phyloP scores from a whole-genome alignment of 2,329 filamentous ascomycete species.

The Trichoderma afroharzianum region DNA sequence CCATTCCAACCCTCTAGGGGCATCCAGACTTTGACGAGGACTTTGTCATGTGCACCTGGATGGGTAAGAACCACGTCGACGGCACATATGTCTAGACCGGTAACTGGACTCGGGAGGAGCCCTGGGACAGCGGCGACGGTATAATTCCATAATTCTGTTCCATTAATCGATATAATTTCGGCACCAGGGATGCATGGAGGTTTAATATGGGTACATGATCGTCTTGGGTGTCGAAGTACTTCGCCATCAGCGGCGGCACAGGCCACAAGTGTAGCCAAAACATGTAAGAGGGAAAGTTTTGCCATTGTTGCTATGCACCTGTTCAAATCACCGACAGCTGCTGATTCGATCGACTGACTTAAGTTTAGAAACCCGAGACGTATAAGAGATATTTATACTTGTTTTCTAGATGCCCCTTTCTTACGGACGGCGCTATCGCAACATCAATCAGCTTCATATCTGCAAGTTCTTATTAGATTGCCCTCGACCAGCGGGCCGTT shows the following conservation, averaged over 20 bases:
- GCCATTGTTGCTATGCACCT: not conserved
- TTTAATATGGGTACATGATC: not conserved
- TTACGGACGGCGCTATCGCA: not conserved
- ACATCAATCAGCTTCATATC: not conserved
- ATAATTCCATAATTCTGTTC: not conserved
- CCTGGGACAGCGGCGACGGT: not conserved
- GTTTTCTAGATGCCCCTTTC: not conserved
- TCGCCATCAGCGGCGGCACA: not conserved
- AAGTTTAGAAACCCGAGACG: not conserved
- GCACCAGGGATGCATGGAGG: not conserved
- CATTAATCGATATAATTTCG: not conserved
- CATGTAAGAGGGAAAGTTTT: not conserved
- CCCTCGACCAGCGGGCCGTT: not conserved
- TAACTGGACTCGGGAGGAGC: not conserved
- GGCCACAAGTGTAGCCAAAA: not conserved
- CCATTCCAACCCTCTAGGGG: not conserved
- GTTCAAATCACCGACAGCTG: not conserved
- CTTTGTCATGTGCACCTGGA: not conserved
- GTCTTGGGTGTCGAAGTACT: not conserved
- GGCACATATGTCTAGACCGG: not conserved
- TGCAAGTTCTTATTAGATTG: not conserved
- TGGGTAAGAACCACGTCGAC: not conserved
- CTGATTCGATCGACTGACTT: not conserved
- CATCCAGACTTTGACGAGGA: not conserved
- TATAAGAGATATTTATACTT: not conserved